These are phyloP conservation scores for Globisporangium cystogenes DNA, from an alignment of 352 stramenopile species.

Conservation along the genomic window DNA sequence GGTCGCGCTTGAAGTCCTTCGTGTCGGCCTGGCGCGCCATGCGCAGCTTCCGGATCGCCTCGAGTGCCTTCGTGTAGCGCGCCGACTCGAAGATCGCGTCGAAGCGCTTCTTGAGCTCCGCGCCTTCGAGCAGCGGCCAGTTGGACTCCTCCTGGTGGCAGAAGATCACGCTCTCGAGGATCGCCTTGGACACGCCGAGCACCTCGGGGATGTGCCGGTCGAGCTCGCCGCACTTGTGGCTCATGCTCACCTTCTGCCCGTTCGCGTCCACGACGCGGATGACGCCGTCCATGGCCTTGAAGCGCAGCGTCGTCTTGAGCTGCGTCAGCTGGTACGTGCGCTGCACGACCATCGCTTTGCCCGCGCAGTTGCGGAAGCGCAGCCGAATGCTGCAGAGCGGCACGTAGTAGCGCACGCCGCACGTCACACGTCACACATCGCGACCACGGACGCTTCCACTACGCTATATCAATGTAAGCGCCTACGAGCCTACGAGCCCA, in stretches of 20 bases:
- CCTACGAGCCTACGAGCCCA: too few relatives aligned
- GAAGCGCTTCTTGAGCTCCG: conserved; percentile 98
- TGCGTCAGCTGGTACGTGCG: conserved; percentile 94
- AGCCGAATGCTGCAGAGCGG: conserved; percentile 55
- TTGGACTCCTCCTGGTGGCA: conserved; percentile 98
- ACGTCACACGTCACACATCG: background rate
- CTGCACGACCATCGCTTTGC: conserved; percentile 89
- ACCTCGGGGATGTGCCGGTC: conserved; percentile 93
- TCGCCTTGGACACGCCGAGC: conserved; percentile 95
- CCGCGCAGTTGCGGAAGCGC: conserved; percentile 90
- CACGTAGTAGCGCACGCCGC: background rate
- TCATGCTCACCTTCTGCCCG: conserved; percentile 89
- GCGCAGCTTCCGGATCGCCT: conserved; percentile 93
- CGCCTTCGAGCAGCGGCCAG: conserved; percentile 96
- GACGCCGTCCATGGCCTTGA: conserved; percentile 96
- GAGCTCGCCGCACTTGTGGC: conserved; percentile 94
- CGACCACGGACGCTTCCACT: too few relatives aligned
- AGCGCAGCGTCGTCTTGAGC: conserved; percentile 87
- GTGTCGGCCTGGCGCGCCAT: conserved; percentile 71
- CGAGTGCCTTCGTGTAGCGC: conserved; percentile 97
- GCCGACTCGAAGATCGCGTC: conserved; percentile 99
- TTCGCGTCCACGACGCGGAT: conserved; percentile 88
- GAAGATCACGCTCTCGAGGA: conserved; percentile 99
- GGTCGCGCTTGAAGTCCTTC: conserved; percentile 94
- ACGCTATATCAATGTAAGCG: too few relatives aligned